Base-by-base conservation (phyloP, 2,329 filamentous ascomycete genomes). In the Xylaria sp. region DNA sequence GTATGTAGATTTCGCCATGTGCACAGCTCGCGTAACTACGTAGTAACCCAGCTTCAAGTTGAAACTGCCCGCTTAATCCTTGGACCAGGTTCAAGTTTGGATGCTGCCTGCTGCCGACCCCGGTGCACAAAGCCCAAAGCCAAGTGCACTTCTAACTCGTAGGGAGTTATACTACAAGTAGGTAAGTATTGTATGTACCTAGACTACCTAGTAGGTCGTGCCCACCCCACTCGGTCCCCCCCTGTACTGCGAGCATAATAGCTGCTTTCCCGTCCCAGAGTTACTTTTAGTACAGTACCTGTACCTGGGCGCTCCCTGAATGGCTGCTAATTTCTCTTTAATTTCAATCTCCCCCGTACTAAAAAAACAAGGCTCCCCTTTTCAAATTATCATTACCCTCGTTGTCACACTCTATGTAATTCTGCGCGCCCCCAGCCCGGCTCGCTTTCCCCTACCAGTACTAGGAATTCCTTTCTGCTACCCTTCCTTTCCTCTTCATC, bases 311-410 rank as follows among this genome's bases (percentile, higher is more conserved):
- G 68, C 73, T 72, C 70, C 71, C 72, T 76, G 72, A 74, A 67
- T 73, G 69, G 65, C 68, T 63, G 48, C 65, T 66, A 68, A 73
- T 70, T 64, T 69, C 70, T 70, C 70, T 75, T 71, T 76, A 77
- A 76, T 76, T 76, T 75, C 75, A 70, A 60, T 72, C 60, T 75
- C 72, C 69, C 70, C 70, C 70, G 73, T 72, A 68, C 68, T 70
- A 69, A 74, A 72, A 75, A 76, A 75, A 74, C 76, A 74, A 76
- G 76, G 75, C 76, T 76, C 76, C 75, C 76, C 76, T 77, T 77
- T 77, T 73, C 74, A 72, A 65, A 71, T 76, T 74, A 75, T 75
- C 68, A 73, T 75, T 75, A 73, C 75, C 71, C 73, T 74, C 71
- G 64, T 73, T 60, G 63, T 69, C 66, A 70, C 71, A 62, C 65